Base-by-base conservation (phyloP, 1,139 yeast species). In the Suhomyces choctaworum region DNA sequence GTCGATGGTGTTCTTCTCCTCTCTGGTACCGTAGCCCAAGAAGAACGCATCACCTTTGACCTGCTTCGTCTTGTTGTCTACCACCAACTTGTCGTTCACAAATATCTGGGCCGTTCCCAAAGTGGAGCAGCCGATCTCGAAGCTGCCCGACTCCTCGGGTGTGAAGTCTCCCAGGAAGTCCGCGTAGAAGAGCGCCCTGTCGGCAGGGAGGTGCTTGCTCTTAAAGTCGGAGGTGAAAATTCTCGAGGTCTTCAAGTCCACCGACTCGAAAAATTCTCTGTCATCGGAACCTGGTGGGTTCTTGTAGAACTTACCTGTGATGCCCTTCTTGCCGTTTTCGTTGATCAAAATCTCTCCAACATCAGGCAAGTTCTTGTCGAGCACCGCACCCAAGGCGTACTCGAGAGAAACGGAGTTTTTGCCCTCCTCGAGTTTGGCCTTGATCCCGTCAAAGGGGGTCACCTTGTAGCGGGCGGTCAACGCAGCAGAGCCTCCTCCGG, bases 401-500 rank as follows among this genome's bases (percentile, higher is more conserved):
- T 48, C 47, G 25, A 50, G 39, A 15, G 42, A 39, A 16, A 45
- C 45, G 8, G 47, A 37, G 27, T 43, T 29, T 3, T 34, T 31
- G 8, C 47, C 52, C 4, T 46, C 48, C 6, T 29, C 34, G 16
- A 39, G 16, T 32, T 48, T 48, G 27, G 33, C 25, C 20, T 41
- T 38, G 40, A 74, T 56, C 29, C 72, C 77, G 3, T 72, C 70
- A 36, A 50, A 69, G 8, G 78, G 76, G 11, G 74, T 59, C n/a
- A 69, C 58, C 5, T 64, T 60, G 49, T 73, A 70, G 42, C 73
- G 69, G 4, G 79, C 65, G 5, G 48, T 48, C 45, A 73, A 51
- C 4, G 76, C 61, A 16, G 80, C 78, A 5, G 79, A 74, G 23
- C 80, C 80, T 36, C 80, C 80, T 36, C 80, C 80, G 16, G 72